Percentiles rank a stretch among this genome's conserved stretches.
Evolutionary conservation across 148 eudicot species (phyloP).

Genomic region (Simmondsia chinensis): DNA sequence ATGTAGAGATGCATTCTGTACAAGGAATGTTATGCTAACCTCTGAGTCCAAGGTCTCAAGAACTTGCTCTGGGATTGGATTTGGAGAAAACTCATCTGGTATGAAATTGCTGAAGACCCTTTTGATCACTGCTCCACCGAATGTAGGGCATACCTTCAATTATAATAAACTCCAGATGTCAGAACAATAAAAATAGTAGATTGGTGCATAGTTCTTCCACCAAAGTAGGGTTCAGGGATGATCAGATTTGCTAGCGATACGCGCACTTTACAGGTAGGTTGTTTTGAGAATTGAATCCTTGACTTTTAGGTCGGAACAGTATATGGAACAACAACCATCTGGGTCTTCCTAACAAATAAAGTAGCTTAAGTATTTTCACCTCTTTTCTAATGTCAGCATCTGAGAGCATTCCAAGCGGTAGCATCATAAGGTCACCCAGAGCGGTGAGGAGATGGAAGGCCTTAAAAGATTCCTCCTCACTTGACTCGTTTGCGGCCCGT

Average conservation of each 20-base stretch:
- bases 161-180: background rate
- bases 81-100: constrained; percentile 88
- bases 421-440: constrained; percentile 95
- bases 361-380: no score
- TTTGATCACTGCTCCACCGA: constrained; percentile 48
- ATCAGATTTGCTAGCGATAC: no score
- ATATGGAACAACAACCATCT: no score
- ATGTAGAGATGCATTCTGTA: no score
- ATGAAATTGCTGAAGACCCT: constrained; percentile 61
- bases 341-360: no score
- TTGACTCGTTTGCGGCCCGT: constrained; percentile 20
- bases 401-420: constrained; percentile 79
- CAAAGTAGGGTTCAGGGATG: no score
- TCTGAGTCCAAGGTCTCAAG: constrained; percentile 57
- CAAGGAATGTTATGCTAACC: no score
- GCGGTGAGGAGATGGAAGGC: constrained; percentile 78
- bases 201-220: no score
- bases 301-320: no score
- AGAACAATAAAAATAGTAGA: background rate
- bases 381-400: constrained; percentile 73
- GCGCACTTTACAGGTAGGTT: no score
- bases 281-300: no score
- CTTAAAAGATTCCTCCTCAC: constrained; percentile 32
- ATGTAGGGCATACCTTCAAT: constrained; percentile 72
- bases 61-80: constrained; percentile 51